Percentiles rank a stretch among this genome's conserved stretches.
Conservation (phyloP, 805 yeast species). For the Brettanomyces custersianus region DNA sequence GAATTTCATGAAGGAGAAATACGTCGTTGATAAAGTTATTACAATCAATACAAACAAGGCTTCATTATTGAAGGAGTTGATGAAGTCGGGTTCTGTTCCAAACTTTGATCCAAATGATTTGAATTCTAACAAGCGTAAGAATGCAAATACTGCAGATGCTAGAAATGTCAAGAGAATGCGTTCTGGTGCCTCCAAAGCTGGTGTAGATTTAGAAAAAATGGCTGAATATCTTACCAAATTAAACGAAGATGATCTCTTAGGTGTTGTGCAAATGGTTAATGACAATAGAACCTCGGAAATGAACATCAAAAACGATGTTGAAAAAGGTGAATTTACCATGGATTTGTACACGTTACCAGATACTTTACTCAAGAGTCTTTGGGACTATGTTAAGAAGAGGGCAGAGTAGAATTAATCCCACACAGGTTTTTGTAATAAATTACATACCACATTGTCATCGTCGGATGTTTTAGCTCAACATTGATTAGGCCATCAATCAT, state of each 20-base stretch:
- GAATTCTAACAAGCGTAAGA: constrained; percentile 16
- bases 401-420: constrained; percentile 11
- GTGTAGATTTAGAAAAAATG: constrained; percentile 79
- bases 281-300: constrained; percentile 92
- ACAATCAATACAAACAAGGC: constrained; percentile 72
- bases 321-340: constrained; percentile 95
- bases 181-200: constrained; percentile 56
- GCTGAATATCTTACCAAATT: constrained; percentile 85
- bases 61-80: constrained; percentile 57
- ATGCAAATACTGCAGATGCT: constrained; percentile 18
- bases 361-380: constrained; percentile 77
- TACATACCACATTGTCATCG: too few species aligned
- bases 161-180: constrained; percentile 44
- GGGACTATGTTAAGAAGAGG: constrained; percentile 87
- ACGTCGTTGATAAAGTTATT: constrained; percentile 69
- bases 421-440: not conserved
- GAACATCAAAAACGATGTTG: constrained; percentile 92
- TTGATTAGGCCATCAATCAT: too few species aligned
- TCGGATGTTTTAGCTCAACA: too few species aligned
- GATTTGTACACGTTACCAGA: constrained; percentile 92
- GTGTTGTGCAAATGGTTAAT: constrained; percentile 95
- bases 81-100: constrained; percentile 80
- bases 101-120: constrained; percentile 6
- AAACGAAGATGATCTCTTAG: constrained; percentile 85
- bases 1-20: constrained; percentile 71